Conservation (phyloP, 2,329 filamentous ascomycete species). For the Helotiales sp. region DNA sequence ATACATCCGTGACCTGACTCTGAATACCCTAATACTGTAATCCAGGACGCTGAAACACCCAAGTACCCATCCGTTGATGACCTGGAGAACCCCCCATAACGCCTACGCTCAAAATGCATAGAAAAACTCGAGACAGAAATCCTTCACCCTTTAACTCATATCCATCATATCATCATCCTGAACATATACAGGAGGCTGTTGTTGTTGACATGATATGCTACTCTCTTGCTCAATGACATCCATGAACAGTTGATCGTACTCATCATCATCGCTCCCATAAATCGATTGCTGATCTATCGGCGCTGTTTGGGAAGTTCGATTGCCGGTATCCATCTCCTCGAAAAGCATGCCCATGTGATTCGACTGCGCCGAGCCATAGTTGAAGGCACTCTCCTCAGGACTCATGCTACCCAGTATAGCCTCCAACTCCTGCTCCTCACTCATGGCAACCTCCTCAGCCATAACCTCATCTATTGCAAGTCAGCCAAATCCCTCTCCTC, state of each 20-base stretch:
- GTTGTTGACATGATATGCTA: constrained; percentile 36
- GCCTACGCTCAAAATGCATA: constrained; percentile 34
- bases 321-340: constrained; percentile 5
- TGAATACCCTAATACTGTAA: constrained; percentile 6
- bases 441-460: constrained; percentile 55
- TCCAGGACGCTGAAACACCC: constrained; percentile 19
- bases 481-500: background rate
- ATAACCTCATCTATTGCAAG: constrained; percentile 45
- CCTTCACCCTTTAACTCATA: constrained; percentile 27
- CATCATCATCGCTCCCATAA: constrained; percentile 56
- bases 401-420: constrained; percentile 52
- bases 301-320: background rate
- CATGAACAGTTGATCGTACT: constrained; percentile 69
- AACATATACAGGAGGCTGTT: constrained; percentile 33
- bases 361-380: background rate
- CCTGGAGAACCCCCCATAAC: constrained; percentile 28
- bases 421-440: constrained; percentile 63
- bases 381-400: constrained; percentile 15
- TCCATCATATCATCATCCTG: constrained; percentile 43
- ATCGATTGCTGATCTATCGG: constrained; percentile 19
- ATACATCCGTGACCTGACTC: constrained; percentile 7
- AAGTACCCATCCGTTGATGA: constrained; percentile 18
- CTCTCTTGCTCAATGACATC: constrained; percentile 60
- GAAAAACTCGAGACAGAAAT: constrained; percentile 10
- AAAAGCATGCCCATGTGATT: background rate